These are phyloP conservation scores for Xylaria sp. DNA, from an alignment of 2,329 filamentous ascomycete genomes.

Conservation along the genomic window DNA sequence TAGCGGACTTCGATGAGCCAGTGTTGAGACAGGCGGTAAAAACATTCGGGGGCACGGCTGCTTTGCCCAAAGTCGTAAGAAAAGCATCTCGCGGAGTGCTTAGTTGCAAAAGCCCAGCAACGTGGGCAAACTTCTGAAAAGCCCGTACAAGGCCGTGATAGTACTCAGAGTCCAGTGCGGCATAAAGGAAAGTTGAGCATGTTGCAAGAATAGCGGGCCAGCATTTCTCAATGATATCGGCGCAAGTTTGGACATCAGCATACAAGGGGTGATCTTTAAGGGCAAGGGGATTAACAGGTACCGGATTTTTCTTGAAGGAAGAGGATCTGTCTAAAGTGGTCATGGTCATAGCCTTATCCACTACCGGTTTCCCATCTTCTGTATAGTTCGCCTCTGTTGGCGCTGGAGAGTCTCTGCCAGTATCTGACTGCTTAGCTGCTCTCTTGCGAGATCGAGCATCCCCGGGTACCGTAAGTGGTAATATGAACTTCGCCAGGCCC, in stretches of 20 bases:
- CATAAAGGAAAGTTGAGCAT: constrained; percentile 94
- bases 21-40: constrained; percentile 68
- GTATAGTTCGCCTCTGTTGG: constrained; percentile 50
- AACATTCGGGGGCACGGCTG: constrained; percentile 86
- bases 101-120: constrained; percentile 86
- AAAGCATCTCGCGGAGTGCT: constrained; percentile 92
- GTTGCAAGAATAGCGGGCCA: constrained; percentile 96
- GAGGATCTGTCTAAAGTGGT: constrained; percentile 65
- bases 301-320: constrained; percentile 78
- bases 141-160: constrained; percentile 92
- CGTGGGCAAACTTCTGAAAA: constrained; percentile 95
- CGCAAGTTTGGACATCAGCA: constrained; percentile 78
- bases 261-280: constrained; percentile 78
- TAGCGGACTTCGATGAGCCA: constrained; percentile 55
- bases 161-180: constrained; percentile 90
- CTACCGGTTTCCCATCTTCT: constrained; percentile 47
- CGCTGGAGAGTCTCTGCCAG: constrained; percentile 56
- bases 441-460: constrained; percentile 68
- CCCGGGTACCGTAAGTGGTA: constrained; percentile 87
- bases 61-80: constrained; percentile 91
- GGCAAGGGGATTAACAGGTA: constrained; percentile 84
- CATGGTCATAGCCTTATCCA: constrained; percentile 42
- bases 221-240: constrained; percentile 85
- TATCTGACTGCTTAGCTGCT: constrained; percentile 55
- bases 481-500: constrained; percentile 89